Percentiles rank a stretch among this genome's conserved stretches.
Evolutionary conservation across 2,329 filamentous ascomycete species (phyloP).

Genomic region (Penicillium digitatum): DNA sequence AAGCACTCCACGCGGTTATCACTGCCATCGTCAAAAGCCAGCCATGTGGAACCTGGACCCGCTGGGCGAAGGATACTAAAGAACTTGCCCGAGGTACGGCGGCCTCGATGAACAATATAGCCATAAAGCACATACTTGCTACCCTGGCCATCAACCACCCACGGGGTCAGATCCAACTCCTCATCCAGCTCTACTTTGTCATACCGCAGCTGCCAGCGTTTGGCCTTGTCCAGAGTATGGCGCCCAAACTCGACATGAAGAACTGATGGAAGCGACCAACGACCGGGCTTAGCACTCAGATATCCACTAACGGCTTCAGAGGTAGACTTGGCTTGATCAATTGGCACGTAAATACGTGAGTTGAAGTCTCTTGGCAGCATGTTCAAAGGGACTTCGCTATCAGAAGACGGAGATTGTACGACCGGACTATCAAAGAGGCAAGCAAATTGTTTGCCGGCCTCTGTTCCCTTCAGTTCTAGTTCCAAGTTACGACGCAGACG

Average conservation of each 20-base stretch:
- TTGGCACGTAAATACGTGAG: constrained; percentile 38
- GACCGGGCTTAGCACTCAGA: constrained; percentile 34
- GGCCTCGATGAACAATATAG: constrained; percentile 58
- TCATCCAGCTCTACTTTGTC: constrained; percentile 57
- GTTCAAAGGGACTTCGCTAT: constrained; percentile 31
- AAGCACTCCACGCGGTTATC: constrained; percentile 55
- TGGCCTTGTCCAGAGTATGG: constrained; percentile 52
- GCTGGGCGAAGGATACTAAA: constrained; percentile 58
- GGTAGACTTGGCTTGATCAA: constrained; percentile 37
- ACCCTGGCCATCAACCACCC: constrained; percentile 32
- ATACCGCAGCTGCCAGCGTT: constrained; percentile 55
- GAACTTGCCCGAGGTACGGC: constrained; percentile 56
- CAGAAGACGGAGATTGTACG: constrained; percentile 2
- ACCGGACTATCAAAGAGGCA: constrained; percentile 47
- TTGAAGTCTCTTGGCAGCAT: constrained; percentile 38
- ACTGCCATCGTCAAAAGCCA: constrained; percentile 55
- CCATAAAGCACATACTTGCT: constrained; percentile 56
- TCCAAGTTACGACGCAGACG: constrained; percentile 50
- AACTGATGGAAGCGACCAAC: constrained; percentile 47
- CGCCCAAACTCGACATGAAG: constrained; percentile 56
- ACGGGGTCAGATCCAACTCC: constrained; percentile 45
- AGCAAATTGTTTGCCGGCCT: constrained; percentile 39
- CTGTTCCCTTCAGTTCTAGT: constrained; percentile 49
- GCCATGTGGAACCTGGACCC: constrained; percentile 55
- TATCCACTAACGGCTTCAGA: constrained; percentile 36